Conservation (phyloP, 2,329 filamentous ascomycete species). For the Arthrobotrys iridis region DNA sequence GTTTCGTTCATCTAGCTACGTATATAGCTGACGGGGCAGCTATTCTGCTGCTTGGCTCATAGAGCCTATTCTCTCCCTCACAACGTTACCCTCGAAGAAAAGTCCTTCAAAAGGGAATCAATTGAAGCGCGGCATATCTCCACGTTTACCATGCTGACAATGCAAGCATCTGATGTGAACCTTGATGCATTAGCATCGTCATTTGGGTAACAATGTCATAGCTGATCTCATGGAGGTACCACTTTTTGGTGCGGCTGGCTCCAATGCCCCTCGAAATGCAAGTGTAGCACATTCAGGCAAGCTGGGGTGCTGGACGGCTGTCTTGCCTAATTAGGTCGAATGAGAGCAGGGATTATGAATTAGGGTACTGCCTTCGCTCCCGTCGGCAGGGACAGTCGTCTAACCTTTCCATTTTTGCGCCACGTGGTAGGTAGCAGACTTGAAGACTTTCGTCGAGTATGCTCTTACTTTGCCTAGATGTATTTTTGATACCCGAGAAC, state of each 20-base stretch:
- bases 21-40: too few species aligned
- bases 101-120: not conserved
- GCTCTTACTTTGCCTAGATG: too few species aligned
- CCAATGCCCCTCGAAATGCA: not conserved
- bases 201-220: slow-evolving; percentile 3
- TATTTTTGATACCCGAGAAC: too few species aligned
- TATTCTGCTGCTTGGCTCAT: too few species aligned
- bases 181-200: not conserved
- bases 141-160: not conserved
- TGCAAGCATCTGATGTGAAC: not conserved
- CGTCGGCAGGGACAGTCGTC: too few species aligned
- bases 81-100: not conserved
- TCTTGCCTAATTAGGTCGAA: not conserved
- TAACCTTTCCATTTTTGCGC: not conserved
- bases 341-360: not conserved
- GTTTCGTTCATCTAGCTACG: too few species aligned
- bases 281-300: not conserved
- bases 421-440: not conserved
- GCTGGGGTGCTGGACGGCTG: not conserved
- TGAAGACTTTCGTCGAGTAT: too few species aligned
- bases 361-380: not conserved
- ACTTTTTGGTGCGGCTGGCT: too few species aligned
- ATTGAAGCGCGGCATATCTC: not conserved
- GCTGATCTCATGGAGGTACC: too few species aligned
- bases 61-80: too few species aligned